Percentiles rank a stretch among this genome's conserved stretches.
phyloP scores from a whole-genome alignment of 495 filamentous ascomycete species.

The Bathelium albidoporum region DNA sequence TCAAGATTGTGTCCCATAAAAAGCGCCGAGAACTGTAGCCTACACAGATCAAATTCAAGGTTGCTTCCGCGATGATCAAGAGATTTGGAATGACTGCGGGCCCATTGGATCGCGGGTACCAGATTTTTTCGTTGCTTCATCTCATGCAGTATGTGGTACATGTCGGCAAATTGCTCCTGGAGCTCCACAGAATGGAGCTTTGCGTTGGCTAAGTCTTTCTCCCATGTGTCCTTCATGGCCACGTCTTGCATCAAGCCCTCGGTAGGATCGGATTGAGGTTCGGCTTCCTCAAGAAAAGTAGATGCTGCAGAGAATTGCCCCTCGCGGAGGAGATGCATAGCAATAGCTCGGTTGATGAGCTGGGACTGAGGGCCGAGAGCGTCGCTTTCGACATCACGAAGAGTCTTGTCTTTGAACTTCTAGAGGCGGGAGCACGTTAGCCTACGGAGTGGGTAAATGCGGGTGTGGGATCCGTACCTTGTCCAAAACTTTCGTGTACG shows the following conservation, averaged over 20 bases:
- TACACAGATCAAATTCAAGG: slow-evolving; percentile 86
- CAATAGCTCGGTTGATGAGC: slow-evolving; percentile 83
- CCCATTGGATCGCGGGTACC: slow-evolving; percentile 77
- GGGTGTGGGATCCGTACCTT: slow-evolving; percentile 44
- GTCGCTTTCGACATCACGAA: slow-evolving; percentile 70
- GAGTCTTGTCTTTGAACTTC: slow-evolving; percentile 67
- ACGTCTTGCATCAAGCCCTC: slow-evolving; percentile 3
- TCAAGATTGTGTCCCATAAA: slow-evolving; percentile 39
- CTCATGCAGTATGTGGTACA: slow-evolving; percentile 81
- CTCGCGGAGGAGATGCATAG: slow-evolving; percentile 91
- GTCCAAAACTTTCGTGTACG: slow-evolving; percentile 72
- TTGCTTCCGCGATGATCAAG: slow-evolving; percentile 80
- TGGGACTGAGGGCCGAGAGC: slow-evolving; percentile 62
- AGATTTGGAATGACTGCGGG: slow-evolving; percentile 52
- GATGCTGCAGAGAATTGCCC: slow-evolving; percentile 82
- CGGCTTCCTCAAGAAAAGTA: slow-evolving; percentile 64
- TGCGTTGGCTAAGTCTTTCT: slow-evolving; percentile 19
- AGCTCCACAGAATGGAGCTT: slow-evolving; percentile 35
- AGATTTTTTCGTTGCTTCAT: slow-evolving; percentile 62
- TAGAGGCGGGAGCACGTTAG: slow-evolving; percentile 22
- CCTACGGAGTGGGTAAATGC: no score
- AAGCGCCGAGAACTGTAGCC: slow-evolving; percentile 76
- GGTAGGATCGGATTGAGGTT: slow-evolving; percentile 23
- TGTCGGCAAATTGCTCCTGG: slow-evolving; percentile 69
- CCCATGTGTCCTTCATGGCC: slow-evolving; percentile 7